Conservation (phyloP, 495 filamentous ascomycete species). For the Corynascus novoguineensis region DNA sequence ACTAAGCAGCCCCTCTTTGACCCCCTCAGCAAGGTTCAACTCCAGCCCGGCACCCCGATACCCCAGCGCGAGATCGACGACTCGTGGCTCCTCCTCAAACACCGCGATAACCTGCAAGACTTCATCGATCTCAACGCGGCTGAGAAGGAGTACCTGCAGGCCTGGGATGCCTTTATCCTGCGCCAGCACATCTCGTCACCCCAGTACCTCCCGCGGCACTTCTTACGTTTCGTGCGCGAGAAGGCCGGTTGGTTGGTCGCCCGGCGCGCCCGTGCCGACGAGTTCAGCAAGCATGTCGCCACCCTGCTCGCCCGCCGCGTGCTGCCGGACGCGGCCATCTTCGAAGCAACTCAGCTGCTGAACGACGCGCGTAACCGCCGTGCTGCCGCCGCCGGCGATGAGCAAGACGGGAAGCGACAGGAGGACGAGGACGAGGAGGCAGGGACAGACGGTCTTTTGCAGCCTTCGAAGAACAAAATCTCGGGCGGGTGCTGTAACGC, state of each 20-base stretch:
- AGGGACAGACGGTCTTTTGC: constrained; percentile 9
- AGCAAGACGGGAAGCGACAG: background rate
- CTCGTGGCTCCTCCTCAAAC: constrained; percentile 48
- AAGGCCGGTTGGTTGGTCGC: constrained; percentile 43
- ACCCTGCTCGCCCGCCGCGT: constrained; percentile 40
- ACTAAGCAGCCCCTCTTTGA: constrained; percentile 48
- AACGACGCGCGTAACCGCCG: constrained; percentile 27
- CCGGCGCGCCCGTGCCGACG: constrained; percentile 32
- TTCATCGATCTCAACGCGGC: constrained; percentile 43
- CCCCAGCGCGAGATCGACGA: constrained; percentile 41
- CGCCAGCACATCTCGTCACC: constrained; percentile 42
- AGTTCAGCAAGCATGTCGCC: constrained; percentile 44
- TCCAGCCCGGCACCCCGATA: constrained; percentile 42
- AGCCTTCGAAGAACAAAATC: constrained; percentile 17
- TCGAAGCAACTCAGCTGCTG: constrained; percentile 34
- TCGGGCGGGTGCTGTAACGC: constrained; percentile 36
- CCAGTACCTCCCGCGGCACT: constrained; percentile 40
- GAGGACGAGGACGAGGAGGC: constrained; percentile 16
- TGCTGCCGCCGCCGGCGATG: background rate
- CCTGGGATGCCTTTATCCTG: constrained; percentile 49
- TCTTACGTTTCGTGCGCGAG: constrained; percentile 39
- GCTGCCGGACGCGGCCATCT: constrained; percentile 32
- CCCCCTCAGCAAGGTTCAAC: constrained; percentile 42
- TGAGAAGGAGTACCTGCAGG: constrained; percentile 49
- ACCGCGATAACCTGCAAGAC: constrained; percentile 46